Percentiles rank a stretch among this genome's conserved stretches.
These are phyloP conservation scores for Cyamopsis tetragonoloba DNA, from an alignment of 306 rosid species.

Conservation along the genomic window DNA sequence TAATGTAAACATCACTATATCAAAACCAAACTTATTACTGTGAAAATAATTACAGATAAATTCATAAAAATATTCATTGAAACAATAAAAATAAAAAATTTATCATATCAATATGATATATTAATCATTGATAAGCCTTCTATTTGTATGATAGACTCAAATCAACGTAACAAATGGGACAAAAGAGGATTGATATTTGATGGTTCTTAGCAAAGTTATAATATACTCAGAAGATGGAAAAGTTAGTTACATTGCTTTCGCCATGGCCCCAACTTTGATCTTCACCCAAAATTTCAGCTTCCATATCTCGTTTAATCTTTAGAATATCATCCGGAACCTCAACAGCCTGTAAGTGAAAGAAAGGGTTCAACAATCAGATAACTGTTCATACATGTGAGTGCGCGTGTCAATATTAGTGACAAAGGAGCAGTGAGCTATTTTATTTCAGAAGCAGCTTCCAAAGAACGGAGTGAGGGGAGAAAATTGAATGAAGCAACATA, in stretches of 20 bases:
- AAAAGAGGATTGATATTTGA: not conserved
- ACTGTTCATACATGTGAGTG: not conserved
- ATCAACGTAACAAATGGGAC: not conserved
- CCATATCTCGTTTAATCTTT: constrained; percentile 58
- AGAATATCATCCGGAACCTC: constrained; percentile 60
- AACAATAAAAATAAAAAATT: not conserved
- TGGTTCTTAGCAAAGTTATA: not conserved
- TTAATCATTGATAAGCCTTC: not conserved
- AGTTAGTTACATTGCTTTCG: constrained; percentile 55
- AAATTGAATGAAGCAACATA: not conserved
- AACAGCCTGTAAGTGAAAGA: constrained; percentile 35
- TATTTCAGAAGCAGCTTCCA: not conserved
- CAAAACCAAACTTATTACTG: not conserved
- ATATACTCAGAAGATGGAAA: not conserved
- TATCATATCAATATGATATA: not conserved
- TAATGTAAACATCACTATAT: not conserved
- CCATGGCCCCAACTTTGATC: constrained; percentile 63
- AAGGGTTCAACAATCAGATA: not conserved
- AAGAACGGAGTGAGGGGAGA: not conserved
- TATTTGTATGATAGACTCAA: not conserved
- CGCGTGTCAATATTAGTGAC: not conserved
- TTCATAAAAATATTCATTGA: not conserved
- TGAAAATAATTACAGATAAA: not conserved
- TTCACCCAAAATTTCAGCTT: constrained; percentile 66
- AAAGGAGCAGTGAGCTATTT: not conserved